phyloP scores from a whole-genome alignment of 495 filamentous ascomycete species.

The Aspergillus hancockii region DNA sequence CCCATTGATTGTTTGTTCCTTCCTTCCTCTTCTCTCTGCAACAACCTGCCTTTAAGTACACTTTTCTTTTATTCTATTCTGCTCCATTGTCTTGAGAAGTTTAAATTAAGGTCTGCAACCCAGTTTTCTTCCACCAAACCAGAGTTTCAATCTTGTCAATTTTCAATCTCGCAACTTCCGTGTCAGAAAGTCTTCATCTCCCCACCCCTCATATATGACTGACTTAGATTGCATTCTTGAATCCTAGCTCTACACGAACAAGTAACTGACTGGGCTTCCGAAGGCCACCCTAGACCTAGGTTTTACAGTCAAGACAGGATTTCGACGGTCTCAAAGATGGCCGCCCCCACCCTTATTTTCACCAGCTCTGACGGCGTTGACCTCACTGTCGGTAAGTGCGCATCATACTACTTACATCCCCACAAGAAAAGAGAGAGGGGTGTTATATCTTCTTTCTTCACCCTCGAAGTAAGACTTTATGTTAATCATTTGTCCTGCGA shows the following conservation, averaged over 20 bases:
- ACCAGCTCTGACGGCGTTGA: conserved; percentile 58
- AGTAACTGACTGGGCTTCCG: neutral
- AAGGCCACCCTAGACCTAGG: neutral
- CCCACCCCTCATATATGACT: conserved; percentile 14
- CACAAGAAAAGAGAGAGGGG: neutral
- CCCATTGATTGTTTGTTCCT: neutral
- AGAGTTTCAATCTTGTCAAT: neutral
- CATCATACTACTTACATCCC: neutral
- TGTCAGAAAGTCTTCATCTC: conserved; percentile 3
- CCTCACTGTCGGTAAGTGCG: conserved; percentile 55
- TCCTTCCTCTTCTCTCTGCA: conserved; percentile 1
- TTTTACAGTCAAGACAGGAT: neutral
- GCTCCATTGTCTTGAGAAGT: neutral
- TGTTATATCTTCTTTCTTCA: neutral
- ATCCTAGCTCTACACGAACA: neutral
- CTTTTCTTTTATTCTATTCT: neutral
- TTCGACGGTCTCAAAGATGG: conserved; percentile 19
- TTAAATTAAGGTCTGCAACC: neutral
- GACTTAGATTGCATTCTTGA: neutral
- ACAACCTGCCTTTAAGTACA: neutral
- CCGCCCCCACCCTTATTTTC: conserved; percentile 45
- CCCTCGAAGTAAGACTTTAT: neutral
- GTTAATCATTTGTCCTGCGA: conserved; percentile 11
- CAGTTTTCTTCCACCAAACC: neutral
- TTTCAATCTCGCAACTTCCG: neutral